Evolutionary conservation across 2,329 filamentous ascomycete genomes (phyloP).

Genomic region (Dendryphion nanum): DNA sequence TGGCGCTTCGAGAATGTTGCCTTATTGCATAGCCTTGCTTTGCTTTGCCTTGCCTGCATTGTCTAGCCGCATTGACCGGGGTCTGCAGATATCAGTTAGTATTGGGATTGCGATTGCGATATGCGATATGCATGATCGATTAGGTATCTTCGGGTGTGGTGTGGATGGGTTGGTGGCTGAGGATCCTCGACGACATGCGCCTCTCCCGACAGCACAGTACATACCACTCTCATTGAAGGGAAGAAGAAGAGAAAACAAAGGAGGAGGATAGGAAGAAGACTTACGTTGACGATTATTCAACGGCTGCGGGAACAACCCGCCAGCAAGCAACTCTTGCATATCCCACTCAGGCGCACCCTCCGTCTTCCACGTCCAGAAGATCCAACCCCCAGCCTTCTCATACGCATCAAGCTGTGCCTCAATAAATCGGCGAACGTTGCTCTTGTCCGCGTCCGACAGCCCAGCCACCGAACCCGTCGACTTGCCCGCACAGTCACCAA

Average conservation of each 20-base stretch:
- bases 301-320: slow-evolving; percentile 51
- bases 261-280: slow-evolving; percentile 9
- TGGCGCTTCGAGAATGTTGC: not conserved
- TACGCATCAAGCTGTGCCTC: slow-evolving; percentile 49
- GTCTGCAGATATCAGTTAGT: slow-evolving; percentile 21
- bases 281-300: slow-evolving; percentile 39
- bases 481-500: slow-evolving; percentile 47
- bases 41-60: not conserved
- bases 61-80: slow-evolving; percentile 34
- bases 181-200: too few relatives aligned
- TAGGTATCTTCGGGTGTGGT: too few relatives aligned
- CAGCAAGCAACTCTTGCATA: slow-evolving; percentile 44
- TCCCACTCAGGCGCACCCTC: slow-evolving; percentile 51
- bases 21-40: not conserved
- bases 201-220: not conserved
- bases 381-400: slow-evolving; percentile 50
- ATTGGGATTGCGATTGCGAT: slow-evolving; percentile 9
- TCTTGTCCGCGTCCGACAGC: slow-evolving; percentile 42
- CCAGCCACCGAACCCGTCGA: slow-evolving; percentile 43
- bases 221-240: not conserved
- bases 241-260: not conserved
- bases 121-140: too few relatives aligned
- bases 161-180: too few relatives aligned
- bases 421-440: slow-evolving; percentile 46
- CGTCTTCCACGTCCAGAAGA: slow-evolving; percentile 54